These are phyloP conservation scores for Agrostemma githago DNA, from an alignment of 148 eudicot species.

Conservation along the genomic window DNA sequence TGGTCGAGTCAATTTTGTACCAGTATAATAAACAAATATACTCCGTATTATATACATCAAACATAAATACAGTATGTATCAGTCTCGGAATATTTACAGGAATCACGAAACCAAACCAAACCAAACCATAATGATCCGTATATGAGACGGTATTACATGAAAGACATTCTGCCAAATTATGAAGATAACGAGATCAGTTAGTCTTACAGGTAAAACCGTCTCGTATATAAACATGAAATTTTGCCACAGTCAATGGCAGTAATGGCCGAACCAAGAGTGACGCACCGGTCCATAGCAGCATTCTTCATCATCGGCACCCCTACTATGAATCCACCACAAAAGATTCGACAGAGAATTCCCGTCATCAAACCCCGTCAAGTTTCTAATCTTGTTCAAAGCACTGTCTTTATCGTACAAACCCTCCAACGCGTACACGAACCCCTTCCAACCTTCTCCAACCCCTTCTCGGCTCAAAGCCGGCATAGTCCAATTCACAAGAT, in stretches of 20 bases:
- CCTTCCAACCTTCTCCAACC: conserved; percentile 92
- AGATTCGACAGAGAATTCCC: conserved; percentile 76
- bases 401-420: conserved; percentile 57
- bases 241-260: conserved; percentile 34
- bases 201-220: neutral
- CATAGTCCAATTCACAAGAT: conserved; percentile 68
- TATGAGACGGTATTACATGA: neutral
- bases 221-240: neutral
- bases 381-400: conserved; percentile 51
- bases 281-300: conserved; percentile 28
- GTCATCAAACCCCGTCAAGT: conserved; percentile 62
- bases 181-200: neutral
- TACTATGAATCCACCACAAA: conserved; percentile 82
- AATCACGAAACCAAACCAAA: too few species aligned
- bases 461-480: conserved; percentile 64
- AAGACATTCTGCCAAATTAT: neutral
- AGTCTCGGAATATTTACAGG: neutral
- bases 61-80: conserved; percentile 2
- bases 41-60: conserved; percentile 8
- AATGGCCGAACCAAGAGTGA: conserved; percentile 51
- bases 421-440: conserved; percentile 66
- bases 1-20: too few species aligned
- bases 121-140: neutral
- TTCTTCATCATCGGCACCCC: conserved; percentile 43
- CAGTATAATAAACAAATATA: neutral